Evolutionary conservation across 106 monocot species (phyloP), one percentile per base, ranked within the genome.

Genomic region (Phalaenopsis equestris): DNA sequence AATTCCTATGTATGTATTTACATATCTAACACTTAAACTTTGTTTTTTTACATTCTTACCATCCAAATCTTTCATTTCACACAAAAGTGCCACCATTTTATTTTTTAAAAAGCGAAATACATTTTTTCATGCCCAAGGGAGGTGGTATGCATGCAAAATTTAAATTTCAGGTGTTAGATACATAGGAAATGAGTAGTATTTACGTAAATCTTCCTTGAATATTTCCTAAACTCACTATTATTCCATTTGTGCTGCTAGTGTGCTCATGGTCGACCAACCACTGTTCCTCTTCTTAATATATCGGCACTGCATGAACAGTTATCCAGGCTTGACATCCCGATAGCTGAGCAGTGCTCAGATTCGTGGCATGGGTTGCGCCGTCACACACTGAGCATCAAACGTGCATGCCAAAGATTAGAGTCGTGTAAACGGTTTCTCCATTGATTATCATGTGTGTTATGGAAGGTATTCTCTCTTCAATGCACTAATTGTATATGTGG

Each of bases 261-360:
- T 89, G 99, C 99, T 77, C 95, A 99, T 87, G 99, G 99, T 47
- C 85, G 99, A 7, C 99, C 99, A 4, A 99, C 99, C 1, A 85
- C 93, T 8, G 95, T 86, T 2, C 99, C 95, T 73, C 86, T 99
- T 65, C 73, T 95, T 48, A 83, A 89, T 73, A 79, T 99, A 73
- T 55, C 80, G 42, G 75, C 87, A 18, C 85, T 99, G 17, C 95
- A 79, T 72, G 90, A 88, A 58, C 85, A 90, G 52, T 64, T 99
- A 76, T 81, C 80, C 5, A 86, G 42, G 72, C 85, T 99, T 21
- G 81, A 82, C 52, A 52, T 52, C 79, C 81, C 85, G 52, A 78
- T 52, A 7, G 79, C 17, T 12, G 77, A 45, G 3, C 72, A 6
- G 39, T 11, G 17, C 21, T 61, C 12, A 7, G 77, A 78, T n/a